A percentile compares a stretch with the other conserved stretches of the same genome.
Conservation (phyloP, 2,329 filamentous ascomycete genomes). For the Neurospora sp. region DNA sequence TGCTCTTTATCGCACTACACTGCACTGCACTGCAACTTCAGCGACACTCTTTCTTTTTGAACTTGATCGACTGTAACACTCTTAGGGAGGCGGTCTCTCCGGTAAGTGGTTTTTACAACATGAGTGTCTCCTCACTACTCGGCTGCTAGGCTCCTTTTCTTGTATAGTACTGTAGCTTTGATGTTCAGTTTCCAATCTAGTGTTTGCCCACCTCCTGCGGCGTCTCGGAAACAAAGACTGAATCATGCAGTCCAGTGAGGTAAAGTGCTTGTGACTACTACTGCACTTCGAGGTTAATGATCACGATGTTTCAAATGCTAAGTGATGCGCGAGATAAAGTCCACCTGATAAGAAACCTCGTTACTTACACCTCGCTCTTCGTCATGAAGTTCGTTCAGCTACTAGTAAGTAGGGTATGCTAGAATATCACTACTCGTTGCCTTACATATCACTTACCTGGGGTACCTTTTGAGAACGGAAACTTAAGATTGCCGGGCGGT, state of each 20-base stretch:
- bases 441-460: too few species aligned
- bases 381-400: too few species aligned
- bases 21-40: not conserved
- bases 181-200: not conserved
- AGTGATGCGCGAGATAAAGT: too few species aligned
- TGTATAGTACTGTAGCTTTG: not conserved
- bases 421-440: too few species aligned
- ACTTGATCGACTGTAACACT: not conserved
- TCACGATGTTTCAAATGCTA: too few species aligned
- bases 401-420: too few species aligned
- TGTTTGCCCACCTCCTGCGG: not conserved
- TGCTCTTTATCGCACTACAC: not conserved
- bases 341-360: too few species aligned
- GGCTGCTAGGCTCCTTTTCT: not conserved
- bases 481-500: too few species aligned
- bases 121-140: not conserved
- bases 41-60: not conserved
- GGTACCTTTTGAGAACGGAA: too few species aligned
- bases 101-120: not conserved
- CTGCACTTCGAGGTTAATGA: too few species aligned
- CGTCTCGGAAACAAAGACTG: not conserved
- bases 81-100: not conserved
- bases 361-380: too few species aligned
- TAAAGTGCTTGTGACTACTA: too few species aligned
- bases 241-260: not conserved